Percentiles rank a stretch among this genome's conserved stretches.
Evolutionary conservation across 2,329 filamentous ascomycete species (phyloP).

Genomic region (Pleomassaria siparia): DNA sequence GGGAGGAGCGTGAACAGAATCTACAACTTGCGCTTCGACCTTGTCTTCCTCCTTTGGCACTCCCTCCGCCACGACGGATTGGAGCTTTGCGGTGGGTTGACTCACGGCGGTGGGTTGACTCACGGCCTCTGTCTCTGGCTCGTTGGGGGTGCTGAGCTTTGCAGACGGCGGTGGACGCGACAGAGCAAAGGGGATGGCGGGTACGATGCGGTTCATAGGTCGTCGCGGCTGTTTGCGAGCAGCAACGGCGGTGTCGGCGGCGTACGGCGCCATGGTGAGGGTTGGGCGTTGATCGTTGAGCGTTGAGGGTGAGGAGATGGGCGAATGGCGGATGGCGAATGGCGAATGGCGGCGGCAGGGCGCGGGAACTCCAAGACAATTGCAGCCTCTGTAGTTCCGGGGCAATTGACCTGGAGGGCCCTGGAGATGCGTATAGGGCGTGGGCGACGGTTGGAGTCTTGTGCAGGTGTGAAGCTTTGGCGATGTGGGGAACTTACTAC

Average conservation of each 20-base stretch:
- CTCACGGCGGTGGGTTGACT: conserved; percentile 13
- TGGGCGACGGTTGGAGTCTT: conserved; percentile 15
- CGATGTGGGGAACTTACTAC: conserved; percentile 13
- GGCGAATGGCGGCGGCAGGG: conserved; percentile 1
- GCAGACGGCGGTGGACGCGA: conserved; percentile 26
- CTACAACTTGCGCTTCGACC: conserved; percentile 13
- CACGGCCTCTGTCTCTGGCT: conserved; percentile 21
- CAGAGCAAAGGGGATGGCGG: conserved; percentile 41
- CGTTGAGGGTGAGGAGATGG: conserved; percentile 1
- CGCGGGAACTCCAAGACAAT: conserved; percentile 46
- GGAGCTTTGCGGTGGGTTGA: conserved; percentile 14
- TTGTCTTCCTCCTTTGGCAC: conserved; percentile 9
- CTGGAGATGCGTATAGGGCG: conserved; percentile 12
- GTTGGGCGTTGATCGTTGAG: conserved; percentile 3
- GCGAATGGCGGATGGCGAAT: too few relatives aligned
- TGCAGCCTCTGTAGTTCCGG: conserved; percentile 25
- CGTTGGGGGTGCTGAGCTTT: conserved; percentile 32
- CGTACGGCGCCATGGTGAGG: conserved; percentile 30
- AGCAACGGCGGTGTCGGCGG: conserved; percentile 26
- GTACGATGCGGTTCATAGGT: conserved; percentile 37
- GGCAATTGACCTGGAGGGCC: conserved; percentile 49
- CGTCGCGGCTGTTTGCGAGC: conserved; percentile 30
- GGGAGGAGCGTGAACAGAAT: conserved; percentile 19
- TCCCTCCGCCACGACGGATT: background rate
- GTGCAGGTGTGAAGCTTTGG: conserved; percentile 7